Percentiles rank a stretch among this genome's conserved stretches.
Evolutionary conservation across 208 protist species (phyloP).

Genomic region (Trypanosoma theileri): DNA sequence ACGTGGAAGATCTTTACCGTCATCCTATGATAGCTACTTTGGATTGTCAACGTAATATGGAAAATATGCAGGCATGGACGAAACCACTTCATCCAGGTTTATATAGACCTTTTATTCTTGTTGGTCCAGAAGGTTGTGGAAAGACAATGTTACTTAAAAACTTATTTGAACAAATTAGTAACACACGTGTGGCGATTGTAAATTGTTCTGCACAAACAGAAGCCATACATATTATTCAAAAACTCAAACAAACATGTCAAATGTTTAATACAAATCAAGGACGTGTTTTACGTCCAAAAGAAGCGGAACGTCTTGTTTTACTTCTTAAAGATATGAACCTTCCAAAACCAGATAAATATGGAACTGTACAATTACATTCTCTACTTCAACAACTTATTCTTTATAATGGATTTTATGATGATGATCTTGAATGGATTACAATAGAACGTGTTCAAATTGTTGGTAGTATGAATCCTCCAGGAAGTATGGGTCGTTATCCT

Average conservation of each 20-base stretch:
- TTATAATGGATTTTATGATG: slow-evolving; percentile 96
- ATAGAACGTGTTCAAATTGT: slow-evolving; percentile 96
- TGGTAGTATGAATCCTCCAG: slow-evolving; percentile 95
- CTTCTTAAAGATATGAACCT: slow-evolving; percentile 98
- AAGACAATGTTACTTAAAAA: slow-evolving; percentile 95
- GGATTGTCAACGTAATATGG: slow-evolving; percentile 92
- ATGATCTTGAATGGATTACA: slow-evolving; percentile 95
- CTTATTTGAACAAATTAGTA: slow-evolving; percentile 69
- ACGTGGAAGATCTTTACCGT: slow-evolving; percentile 82
- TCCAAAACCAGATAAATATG: slow-evolving; percentile 97
- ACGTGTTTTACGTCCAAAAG: slow-evolving; percentile 95
- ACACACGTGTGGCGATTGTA: slow-evolving; percentile 86
- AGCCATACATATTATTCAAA: slow-evolving; percentile 95
- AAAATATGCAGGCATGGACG: slow-evolving; percentile 93
- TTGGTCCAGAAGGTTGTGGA: slow-evolving; percentile 96
- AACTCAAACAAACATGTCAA: slow-evolving; percentile 94
- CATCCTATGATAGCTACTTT: slow-evolving; percentile 92
- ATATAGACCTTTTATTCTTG: slow-evolving; percentile 95
- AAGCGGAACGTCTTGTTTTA: slow-evolving; percentile 93
- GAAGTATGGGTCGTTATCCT: slow-evolving; percentile 94
- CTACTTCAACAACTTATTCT: slow-evolving; percentile 97
- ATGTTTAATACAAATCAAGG: slow-evolving; percentile 92
- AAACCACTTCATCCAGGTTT: slow-evolving; percentile 59
- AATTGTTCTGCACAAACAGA: slow-evolving; percentile 97
- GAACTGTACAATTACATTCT: slow-evolving; percentile 96